Conservation (phyloP, 352 stramenopile genomes). For the Albugo laibachii region DNA sequence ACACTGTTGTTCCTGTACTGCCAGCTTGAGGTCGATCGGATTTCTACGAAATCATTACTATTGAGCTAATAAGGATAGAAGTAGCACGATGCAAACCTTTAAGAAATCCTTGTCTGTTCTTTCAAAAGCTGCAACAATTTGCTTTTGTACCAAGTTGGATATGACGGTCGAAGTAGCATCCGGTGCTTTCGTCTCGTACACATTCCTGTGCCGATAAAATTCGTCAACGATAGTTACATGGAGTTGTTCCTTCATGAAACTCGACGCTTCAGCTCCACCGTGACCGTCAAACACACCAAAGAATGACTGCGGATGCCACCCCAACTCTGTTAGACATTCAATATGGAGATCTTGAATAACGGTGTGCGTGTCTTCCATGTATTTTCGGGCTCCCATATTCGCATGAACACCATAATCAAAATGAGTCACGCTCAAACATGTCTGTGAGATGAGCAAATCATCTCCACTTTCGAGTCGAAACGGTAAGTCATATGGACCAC, state of each 20-base stretch:
- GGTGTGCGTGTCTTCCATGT: conserved; percentile 92
- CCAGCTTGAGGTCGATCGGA: conserved; percentile 13
- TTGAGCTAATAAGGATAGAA: too few relatives aligned
- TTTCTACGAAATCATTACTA: too few relatives aligned
- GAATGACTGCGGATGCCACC: conserved; percentile 80
- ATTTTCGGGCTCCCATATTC: conserved; percentile 83
- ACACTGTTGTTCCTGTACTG: conserved; percentile 87
- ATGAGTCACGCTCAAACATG: conserved; percentile 90
- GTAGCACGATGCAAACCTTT: too few relatives aligned
- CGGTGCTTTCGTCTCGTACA: too few relatives aligned
- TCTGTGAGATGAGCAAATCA: conserved; percentile 91
- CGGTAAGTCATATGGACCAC: conserved; percentile 83
- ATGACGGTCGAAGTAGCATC: too few relatives aligned
- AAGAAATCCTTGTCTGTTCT: too few relatives aligned
- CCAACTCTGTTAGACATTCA: conserved; percentile 21
- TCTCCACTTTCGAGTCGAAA: conserved; percentile 87
- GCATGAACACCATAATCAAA: conserved; percentile 93
- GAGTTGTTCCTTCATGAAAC: conserved; percentile 67
- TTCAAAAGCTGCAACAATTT: too few relatives aligned
- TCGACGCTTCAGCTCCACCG: conserved; percentile 84
- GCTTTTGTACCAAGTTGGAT: too few relatives aligned
- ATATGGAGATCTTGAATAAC: conserved; percentile 85
- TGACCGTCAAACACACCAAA: conserved; percentile 95
- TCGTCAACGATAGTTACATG: conserved; percentile 44
- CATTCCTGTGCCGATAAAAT: conserved; percentile 8